Conservation (phyloP, 106 monocot genomes). For the Ottelia alismoides region DNA sequence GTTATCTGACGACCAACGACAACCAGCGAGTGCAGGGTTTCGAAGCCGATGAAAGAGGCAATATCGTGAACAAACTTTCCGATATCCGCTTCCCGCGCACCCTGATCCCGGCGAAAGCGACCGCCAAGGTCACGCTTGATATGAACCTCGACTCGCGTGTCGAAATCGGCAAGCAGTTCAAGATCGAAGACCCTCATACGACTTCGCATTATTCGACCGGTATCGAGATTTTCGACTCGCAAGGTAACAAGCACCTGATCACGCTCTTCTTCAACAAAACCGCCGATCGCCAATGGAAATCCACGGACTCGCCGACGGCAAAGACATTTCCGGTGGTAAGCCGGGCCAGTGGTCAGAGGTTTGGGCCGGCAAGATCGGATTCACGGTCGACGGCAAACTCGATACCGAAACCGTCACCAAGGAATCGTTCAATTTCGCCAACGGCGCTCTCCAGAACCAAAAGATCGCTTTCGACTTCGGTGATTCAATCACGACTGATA, state of each 20-base stretch:
- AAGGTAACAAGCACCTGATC: not conserved
- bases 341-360: no score
- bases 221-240: not conserved
- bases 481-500: no score
- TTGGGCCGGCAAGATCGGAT: no score
- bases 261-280: not conserved
- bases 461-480: no score
- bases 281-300: not conserved
- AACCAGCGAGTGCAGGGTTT: not conserved
- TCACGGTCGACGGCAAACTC: no score
- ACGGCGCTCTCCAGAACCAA: no score
- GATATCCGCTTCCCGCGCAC: not conserved
- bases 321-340: no score
- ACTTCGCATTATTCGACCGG: not conserved
- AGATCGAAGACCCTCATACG: not conserved
- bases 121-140: not conserved
- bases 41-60: not conserved
- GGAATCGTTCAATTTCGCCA: no score
- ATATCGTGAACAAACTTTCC: not conserved
- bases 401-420: no score
- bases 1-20: not conserved
- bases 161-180: not conserved
- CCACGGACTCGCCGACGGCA: no score
- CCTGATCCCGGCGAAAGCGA: not conserved
- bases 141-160: not conserved